phyloP scores from a whole-genome alignment of 1,284 basidiomycete species.

The Neolentinus lepideus region DNA sequence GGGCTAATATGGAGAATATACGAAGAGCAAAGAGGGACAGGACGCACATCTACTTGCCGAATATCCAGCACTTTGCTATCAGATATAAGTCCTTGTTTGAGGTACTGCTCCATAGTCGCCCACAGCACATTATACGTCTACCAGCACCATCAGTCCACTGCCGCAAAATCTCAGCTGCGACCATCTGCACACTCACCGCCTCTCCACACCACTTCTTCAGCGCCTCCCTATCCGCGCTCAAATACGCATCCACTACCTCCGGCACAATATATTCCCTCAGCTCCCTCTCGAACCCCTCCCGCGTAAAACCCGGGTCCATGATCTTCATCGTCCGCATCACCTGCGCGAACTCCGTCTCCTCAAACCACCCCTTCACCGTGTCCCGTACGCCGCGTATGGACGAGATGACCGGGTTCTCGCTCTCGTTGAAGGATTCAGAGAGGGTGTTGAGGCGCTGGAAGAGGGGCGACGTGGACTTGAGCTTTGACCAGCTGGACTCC shows the following conservation, averaged over 20 bases:
- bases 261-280: slow-evolving; percentile 96
- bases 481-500: slow-evolving; percentile 68
- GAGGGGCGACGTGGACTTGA: slow-evolving; percentile 72
- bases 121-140: slow-evolving; percentile 95
- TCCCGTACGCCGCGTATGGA: slow-evolving; percentile 80
- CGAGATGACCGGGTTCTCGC: slow-evolving; percentile 86
- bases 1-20: neutral
- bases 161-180: neutral
- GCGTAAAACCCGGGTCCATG: slow-evolving; percentile 83
- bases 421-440: slow-evolving; percentile 81
- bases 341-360: slow-evolving; percentile 96
- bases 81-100: slow-evolving; percentile 83
- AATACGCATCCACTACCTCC: slow-evolving; percentile 94
- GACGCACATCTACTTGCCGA: slow-evolving; percentile 84
- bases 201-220: slow-evolving; percentile 93
- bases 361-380: slow-evolving; percentile 85
- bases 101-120: slow-evolving; percentile 95
- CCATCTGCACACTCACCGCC: slow-evolving; percentile 57
- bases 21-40: neutral
- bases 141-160: neutral
- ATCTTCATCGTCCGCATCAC: slow-evolving; percentile 84
- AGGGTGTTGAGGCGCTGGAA: slow-evolving; percentile 55
- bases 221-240: slow-evolving; percentile 82
- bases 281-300: slow-evolving; percentile 86
- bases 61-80: slow-evolving; percentile 93